Evolutionary conservation across 2,329 filamentous ascomycete genomes (phyloP), one percentile per base, ranked within the genome.

Genomic region (Aspergillus sergii): DNA sequence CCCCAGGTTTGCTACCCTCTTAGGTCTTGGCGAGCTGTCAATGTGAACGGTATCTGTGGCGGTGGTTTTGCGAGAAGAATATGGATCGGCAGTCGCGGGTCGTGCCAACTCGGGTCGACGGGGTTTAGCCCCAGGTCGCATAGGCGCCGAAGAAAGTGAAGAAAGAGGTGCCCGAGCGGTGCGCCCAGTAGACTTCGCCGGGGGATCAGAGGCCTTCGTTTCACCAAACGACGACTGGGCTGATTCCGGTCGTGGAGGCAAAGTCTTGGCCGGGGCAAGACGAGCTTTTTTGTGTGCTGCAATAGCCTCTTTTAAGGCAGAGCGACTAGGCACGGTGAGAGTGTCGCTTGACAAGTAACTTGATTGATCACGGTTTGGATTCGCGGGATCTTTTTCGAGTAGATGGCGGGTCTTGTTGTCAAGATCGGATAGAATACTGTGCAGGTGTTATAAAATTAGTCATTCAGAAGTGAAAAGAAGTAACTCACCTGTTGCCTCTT

Each of bases 351-450:
- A 41, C 39, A 41, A n/a, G 39, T n/a, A n/a, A 19, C 69, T 50
- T 41, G 63, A 58, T 41, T 57, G 34, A 63, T 43, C 54, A 14
- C 19, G 32, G 23, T 64, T 71, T 57, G 64, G 57, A 73, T 98
- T 98, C 72, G 89, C 86, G 1, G 91, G 84, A 69, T 97, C 92
- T 71, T 93, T 96, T 69, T 94, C 90, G 21, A 99, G 82, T 36
- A 94, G 83, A 60, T 88, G 89, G 74, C 92, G 91, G 3, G 93
- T 91, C 19, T 93, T 93, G 9, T 86, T 75, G 64, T 97, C 94
- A 14, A 98, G 84, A 16, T 85, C 85, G 46, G 88, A 86, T 84
- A 96, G 91, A 70, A 98, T 92, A 6, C 89, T 93, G 63, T 55
- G 21, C 26, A 39, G 23, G 26, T 56, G 54, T 71, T 67, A 74